A percentile compares a stretch with the other conserved stretches of the same genome.
phyloP scores from a whole-genome alignment of 441 rosid genomes.

The Erodium moschatum region DNA sequence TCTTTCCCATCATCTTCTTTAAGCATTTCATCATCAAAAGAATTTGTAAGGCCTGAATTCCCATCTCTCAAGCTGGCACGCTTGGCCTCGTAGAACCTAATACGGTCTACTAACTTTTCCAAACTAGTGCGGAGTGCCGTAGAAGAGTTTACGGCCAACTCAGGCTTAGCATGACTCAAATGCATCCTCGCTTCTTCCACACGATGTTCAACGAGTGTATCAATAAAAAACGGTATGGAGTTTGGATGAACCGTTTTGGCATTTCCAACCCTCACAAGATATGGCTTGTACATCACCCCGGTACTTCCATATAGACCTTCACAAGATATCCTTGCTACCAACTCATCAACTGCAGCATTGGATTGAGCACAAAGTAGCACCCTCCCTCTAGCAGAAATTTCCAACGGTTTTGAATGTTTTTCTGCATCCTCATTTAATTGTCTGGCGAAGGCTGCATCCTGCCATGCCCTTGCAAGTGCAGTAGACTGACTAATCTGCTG shows the following conservation, averaged over 20 bases:
- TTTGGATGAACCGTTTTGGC: conserved; percentile 80
- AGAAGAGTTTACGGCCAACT: conserved; percentile 42
- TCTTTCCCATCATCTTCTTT: conserved; percentile 46
- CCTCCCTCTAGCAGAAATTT: conserved; percentile 58
- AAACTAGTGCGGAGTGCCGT: conserved; percentile 56
- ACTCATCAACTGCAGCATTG: conserved; percentile 99
- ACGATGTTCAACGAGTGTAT: conserved; percentile 83
- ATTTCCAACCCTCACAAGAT: conserved; percentile 96
- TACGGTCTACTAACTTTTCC: conserved; percentile 73
- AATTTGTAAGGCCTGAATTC: conserved; percentile 40
- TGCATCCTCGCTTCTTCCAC: conserved; percentile 62
- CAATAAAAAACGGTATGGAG: conserved; percentile 80
- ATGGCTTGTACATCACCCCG: conserved; percentile 85
- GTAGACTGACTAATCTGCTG: conserved; percentile 55
- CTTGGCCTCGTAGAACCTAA: conserved; percentile 76
- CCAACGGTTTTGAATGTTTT: conserved; percentile 37
- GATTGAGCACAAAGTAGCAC: conserved; percentile 95
- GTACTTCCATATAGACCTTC: conserved; percentile 81
- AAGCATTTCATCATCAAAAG: conserved; percentile 37
- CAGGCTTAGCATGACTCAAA: conserved; percentile 38
- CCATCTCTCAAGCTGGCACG: conserved; percentile 74
- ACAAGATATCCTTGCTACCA: conserved; percentile 75
- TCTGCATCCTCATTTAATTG: conserved; percentile 55
- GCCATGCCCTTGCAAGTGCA: conserved; percentile 91
- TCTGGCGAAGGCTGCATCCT: conserved; percentile 91